Evolutionary conservation across 495 filamentous ascomycete genomes (phyloP).

Genomic region (Cercophora scortea): DNA sequence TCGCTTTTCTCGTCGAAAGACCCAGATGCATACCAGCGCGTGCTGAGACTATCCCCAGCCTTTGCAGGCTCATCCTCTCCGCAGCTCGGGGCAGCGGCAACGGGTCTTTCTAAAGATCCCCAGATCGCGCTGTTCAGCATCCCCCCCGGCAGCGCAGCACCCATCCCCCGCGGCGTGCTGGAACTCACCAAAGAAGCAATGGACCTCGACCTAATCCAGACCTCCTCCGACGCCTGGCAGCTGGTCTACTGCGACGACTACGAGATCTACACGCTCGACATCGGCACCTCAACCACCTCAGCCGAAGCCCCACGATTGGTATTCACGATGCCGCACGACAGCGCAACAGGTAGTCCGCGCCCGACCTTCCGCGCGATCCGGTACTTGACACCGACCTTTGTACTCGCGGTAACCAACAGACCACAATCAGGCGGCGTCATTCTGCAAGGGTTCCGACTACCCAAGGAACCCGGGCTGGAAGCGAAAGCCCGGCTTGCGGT

Average conservation of each 20-base stretch:
- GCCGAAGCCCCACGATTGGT: slow-evolving; percentile 49
- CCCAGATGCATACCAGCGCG: slow-evolving; percentile 69
- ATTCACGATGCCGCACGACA: slow-evolving; percentile 50
- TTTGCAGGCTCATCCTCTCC: slow-evolving; percentile 33
- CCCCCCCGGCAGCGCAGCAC: slow-evolving; percentile 38
- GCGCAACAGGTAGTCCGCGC: slow-evolving; percentile 37
- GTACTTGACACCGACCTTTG: slow-evolving; percentile 69
- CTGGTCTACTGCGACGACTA: slow-evolving; percentile 75
- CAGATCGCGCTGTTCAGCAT: slow-evolving; percentile 77
- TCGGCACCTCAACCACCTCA: slow-evolving; percentile 37
- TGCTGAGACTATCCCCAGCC: slow-evolving; percentile 62
- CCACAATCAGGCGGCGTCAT: slow-evolving; percentile 39
- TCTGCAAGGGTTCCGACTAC: slow-evolving; percentile 44
- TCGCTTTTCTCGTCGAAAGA: slow-evolving; percentile 56
- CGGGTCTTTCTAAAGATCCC: slow-evolving; percentile 57
- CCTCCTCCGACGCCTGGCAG: slow-evolving; percentile 51
- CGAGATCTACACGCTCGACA: slow-evolving; percentile 55
- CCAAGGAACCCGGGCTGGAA: slow-evolving; percentile 23
- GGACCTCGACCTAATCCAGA: slow-evolving; percentile 70
- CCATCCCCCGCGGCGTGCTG: slow-evolving; percentile 61
- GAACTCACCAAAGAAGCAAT: slow-evolving; percentile 64
- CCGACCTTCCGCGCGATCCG: slow-evolving; percentile 59
- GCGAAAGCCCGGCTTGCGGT: slow-evolving; percentile 35
- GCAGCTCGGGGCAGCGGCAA: slow-evolving; percentile 66
- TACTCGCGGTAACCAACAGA: slow-evolving; percentile 53